Conservation (phyloP, 371 early-diverging fungal species). For the Phascolomyces articulosus region DNA sequence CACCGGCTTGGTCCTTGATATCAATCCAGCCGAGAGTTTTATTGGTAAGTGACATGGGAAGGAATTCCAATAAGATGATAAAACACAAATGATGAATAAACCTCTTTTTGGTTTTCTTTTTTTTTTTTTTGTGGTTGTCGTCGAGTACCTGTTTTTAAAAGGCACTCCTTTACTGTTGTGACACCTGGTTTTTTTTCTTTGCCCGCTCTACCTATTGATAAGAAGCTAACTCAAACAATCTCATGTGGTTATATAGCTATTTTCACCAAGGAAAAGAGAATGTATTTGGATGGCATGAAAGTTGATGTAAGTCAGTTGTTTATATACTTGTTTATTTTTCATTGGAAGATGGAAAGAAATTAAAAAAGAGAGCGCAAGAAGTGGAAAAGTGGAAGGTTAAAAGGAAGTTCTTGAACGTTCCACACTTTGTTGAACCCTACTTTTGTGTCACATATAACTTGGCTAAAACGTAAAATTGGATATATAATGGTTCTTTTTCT, state of each 20-base stretch:
- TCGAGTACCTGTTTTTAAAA: too few relatives aligned
- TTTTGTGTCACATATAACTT: background rate
- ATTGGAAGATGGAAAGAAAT: too few relatives aligned
- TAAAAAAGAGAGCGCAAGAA: background rate
- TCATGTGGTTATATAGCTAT: slow-evolving; percentile 36
- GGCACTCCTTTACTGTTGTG: too few relatives aligned
- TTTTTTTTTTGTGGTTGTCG: too few relatives aligned
- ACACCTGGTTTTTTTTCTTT: too few relatives aligned
- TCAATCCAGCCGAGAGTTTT: slow-evolving; percentile 39
- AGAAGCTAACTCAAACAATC: too few relatives aligned
- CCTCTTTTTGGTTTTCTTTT: too few relatives aligned
- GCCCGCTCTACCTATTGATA: too few relatives aligned
- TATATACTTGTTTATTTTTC: background rate
- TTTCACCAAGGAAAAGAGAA: slow-evolving; percentile 38
- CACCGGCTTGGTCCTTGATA: slow-evolving; percentile 39
- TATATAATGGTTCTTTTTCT: background rate
- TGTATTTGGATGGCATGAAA: slow-evolving; percentile 46
- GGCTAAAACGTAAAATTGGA: too few relatives aligned
- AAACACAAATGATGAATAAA: too few relatives aligned
- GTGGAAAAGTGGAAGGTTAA: background rate
- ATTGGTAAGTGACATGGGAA: slow-evolving; percentile 25
- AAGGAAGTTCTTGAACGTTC: background rate
- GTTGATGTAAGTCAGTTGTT: slow-evolving; percentile 27
- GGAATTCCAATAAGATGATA: slow-evolving; percentile 7
- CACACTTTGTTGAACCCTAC: background rate